Evolutionary conservation across 495 filamentous ascomycete genomes (phyloP).

Genomic region (Annulohypoxylon stygium): DNA sequence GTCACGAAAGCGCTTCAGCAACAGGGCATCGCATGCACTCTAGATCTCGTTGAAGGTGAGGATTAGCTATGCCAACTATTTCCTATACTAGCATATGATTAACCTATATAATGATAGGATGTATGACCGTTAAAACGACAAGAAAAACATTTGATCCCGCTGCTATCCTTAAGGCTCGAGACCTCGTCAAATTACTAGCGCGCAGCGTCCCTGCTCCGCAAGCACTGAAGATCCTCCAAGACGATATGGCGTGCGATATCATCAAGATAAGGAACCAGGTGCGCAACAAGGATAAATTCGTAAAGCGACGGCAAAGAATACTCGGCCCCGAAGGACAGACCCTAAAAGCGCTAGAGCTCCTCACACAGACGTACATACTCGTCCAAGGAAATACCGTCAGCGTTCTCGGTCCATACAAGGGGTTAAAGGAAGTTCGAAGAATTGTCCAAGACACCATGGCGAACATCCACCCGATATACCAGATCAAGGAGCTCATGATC

Average conservation of each 20-base stretch:
- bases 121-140: constrained; percentile 96
- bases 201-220: constrained; percentile 93
- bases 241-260: constrained; percentile 89
- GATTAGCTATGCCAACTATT: background rate
- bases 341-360: constrained; percentile 93
- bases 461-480: constrained; percentile 88
- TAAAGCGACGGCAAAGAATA: constrained; percentile 94
- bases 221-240: constrained; percentile 93
- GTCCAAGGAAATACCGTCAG: constrained; percentile 98
- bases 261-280: constrained; percentile 93
- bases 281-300: constrained; percentile 95
- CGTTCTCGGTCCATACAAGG: constrained; percentile 91
- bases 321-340: constrained; percentile 75
- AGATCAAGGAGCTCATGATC: constrained; percentile 99
- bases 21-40: constrained; percentile 77
- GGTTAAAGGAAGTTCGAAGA: constrained; percentile 90
- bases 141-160: constrained; percentile 95
- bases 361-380: constrained; percentile 92
- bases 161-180: constrained; percentile 91
- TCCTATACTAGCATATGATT: background rate
- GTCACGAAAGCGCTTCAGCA: constrained; percentile 84
- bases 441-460: constrained; percentile 97
- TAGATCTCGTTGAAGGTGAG: constrained; percentile 78
- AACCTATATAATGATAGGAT: constrained; percentile 46
- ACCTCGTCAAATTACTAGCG: constrained; percentile 92